These are phyloP conservation scores for Begonia loranthoides DNA, from an alignment of 306 rosid genomes.

Conservation along the genomic window DNA sequence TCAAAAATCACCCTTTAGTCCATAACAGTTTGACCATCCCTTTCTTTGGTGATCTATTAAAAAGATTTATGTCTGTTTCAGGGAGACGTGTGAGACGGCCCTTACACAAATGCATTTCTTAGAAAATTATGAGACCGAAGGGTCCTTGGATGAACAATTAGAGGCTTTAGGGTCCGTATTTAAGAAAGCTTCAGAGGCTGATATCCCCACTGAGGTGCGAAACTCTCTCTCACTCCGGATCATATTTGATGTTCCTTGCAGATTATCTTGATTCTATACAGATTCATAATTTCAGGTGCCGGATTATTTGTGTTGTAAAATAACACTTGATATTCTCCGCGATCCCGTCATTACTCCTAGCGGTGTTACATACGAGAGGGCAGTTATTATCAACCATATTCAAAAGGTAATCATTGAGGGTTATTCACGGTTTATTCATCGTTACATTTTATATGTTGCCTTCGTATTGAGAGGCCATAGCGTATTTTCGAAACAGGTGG, in stretches of 20 bases:
- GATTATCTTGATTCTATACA: too few relatives aligned
- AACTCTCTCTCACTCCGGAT: too few relatives aligned
- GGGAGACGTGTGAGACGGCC: constrained; percentile 41
- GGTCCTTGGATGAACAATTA: constrained; percentile 52
- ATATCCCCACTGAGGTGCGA: constrained; percentile 51
- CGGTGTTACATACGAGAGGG: constrained; percentile 81
- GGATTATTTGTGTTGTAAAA: constrained; percentile 77
- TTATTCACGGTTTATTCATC: not conserved
- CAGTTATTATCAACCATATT: constrained; percentile 79
- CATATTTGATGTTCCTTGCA: too few relatives aligned
- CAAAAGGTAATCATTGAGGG: constrained; percentile 39
- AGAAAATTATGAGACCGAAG: constrained; percentile 33
- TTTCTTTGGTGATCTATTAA: not conserved
- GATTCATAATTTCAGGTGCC: constrained; percentile 46
- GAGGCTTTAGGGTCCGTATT: constrained; percentile 44
- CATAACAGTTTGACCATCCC: not conserved
- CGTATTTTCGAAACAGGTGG: constrained; percentile 39
- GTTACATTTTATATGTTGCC: not conserved
- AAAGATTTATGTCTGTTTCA: constrained; percentile 12
- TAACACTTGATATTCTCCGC: constrained; percentile 71
- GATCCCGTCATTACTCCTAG: constrained; percentile 96
- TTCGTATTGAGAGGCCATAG: not conserved
- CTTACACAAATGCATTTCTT: constrained; percentile 21
- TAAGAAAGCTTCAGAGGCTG: constrained; percentile 44
- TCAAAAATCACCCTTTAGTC: not conserved